Conservation (phyloP, 305 asterid genomes). For the Rubia balearica region DNA sequence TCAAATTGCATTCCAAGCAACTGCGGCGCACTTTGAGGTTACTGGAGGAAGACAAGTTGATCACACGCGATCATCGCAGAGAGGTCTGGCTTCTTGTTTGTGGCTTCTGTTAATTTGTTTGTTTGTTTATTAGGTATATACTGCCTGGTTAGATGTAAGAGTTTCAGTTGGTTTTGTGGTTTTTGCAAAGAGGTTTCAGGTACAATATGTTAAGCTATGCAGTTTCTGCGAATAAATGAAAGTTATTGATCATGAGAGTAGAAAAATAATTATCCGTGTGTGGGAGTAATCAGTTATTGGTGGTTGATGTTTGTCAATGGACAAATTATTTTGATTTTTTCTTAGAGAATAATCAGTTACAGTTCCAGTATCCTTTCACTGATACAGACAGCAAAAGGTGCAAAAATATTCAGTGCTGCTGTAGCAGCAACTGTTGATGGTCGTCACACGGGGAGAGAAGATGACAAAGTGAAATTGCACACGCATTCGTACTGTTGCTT, state of each 20-base stretch:
- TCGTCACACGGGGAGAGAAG: conserved; percentile 58
- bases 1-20: conserved; percentile 94
- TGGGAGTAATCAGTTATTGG: not conserved
- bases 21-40: conserved; percentile 85
- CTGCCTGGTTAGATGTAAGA: not conserved
- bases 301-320: conserved; percentile 1
- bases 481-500: no score
- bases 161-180: not conserved
- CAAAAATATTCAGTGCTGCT: conserved; percentile 78
- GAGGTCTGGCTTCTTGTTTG: conserved; percentile 58
- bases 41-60: conserved; percentile 86
- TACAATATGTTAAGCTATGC: not conserved
- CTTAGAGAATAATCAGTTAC: not conserved
- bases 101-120: conserved; percentile 4
- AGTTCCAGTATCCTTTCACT: conserved; percentile 5
- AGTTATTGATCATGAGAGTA: not conserved
- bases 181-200: not conserved
- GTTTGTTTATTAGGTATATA: not conserved
- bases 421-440: conserved; percentile 66
- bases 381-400: conserved; percentile 80
- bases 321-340: not conserved
- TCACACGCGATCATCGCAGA: conserved; percentile 91
- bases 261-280: not conserved
- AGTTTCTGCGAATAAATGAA: not conserved
- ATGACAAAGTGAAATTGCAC: conserved; percentile 40